Base-by-base conservation (phyloP, 2,329 filamentous ascomycete species). In the Ophiocordyceps camponoti-rufipedis region DNA sequence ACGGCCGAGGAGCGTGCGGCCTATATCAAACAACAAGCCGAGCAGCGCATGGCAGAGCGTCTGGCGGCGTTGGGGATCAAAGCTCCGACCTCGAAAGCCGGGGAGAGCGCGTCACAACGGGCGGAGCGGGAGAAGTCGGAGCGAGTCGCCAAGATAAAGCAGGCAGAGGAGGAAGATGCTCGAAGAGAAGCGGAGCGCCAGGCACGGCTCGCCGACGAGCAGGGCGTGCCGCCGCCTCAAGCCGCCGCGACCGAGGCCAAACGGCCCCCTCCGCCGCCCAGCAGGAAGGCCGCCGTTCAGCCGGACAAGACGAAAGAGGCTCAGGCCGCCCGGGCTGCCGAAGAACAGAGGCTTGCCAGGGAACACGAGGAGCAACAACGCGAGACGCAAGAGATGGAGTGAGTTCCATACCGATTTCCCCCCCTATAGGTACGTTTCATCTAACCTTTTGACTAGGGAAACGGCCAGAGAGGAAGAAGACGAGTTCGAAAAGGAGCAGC, bases 21-120 rank as follows among this genome's bases (percentile, higher is more conserved):
- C 5, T 94, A 93, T 56, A 95, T 96, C 58, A 94, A 93, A 60
- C 88, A 95, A 61, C 89, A 95, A 60, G 93, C 91, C 9, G 88
- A 96, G 61, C 85, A 89, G 58, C 85, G 89, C 48, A 96, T 98
- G 82, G 89, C 91, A 33, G 91, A 96, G 62, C 81, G 91, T 48
- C 75, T 98, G 55, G 91, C 91, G 48, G 89, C 89, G 42, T 75
- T 96, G 49, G 91, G 91, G 33, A 82, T 98, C 58, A 94, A 86
- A 61, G 79, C 86, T 29, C 82, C 85, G 9, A 18, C n/a, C 6
- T 70, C 71, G 16, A 93, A 93, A 58, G 66, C 80, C 38, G 80
- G 82, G 3, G 91, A 98, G 65, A 84, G 79, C 29, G 68, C 87
- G 32, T 75, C 82, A 47, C 88, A 98, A 63, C 77, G 87, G 49